Evolutionary conservation across 371 early-diverging fungal species (phyloP).

Genomic region (Mortierella sp.): DNA sequence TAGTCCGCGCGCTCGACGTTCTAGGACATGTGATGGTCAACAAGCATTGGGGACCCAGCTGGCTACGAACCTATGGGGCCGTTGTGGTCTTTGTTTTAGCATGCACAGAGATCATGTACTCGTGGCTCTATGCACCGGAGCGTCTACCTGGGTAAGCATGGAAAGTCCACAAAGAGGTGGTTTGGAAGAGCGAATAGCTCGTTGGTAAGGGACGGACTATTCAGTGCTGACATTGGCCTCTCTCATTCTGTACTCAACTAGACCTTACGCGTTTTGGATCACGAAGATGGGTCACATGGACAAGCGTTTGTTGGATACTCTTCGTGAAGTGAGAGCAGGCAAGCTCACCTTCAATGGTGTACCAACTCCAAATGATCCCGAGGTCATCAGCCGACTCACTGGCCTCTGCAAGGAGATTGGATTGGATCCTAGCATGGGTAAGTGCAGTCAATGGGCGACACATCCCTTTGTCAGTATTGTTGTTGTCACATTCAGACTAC

Average conservation of each 20-base stretch:
- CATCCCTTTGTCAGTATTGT: neutral
- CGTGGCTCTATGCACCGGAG: slow-evolving; percentile 68
- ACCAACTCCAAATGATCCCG: slow-evolving; percentile 20
- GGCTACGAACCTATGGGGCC: slow-evolving; percentile 65
- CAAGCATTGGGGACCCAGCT: slow-evolving; percentile 57
- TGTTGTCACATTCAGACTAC: neutral
- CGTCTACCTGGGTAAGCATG: slow-evolving; percentile 63
- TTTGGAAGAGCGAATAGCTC: too few relatives aligned
- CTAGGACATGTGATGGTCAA: slow-evolving; percentile 59
- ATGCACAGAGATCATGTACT: slow-evolving; percentile 72
- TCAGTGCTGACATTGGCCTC: too few relatives aligned
- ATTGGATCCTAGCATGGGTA: slow-evolving; percentile 32
- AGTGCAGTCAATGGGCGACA: neutral
- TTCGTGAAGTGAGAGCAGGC: slow-evolving; percentile 59
- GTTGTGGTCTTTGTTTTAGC: slow-evolving; percentile 65
- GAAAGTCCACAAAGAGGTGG: too few relatives aligned
- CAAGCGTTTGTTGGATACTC: slow-evolving; percentile 58
- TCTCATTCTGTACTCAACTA: slow-evolving; percentile 11
- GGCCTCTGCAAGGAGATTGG: slow-evolving; percentile 33
- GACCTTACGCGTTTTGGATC: slow-evolving; percentile 72
- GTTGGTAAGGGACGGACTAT: too few relatives aligned
- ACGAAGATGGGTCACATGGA: slow-evolving; percentile 71
- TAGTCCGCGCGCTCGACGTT: slow-evolving; percentile 69
- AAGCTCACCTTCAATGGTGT: slow-evolving; percentile 56
- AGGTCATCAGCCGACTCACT: slow-evolving; percentile 22